Conservation (phyloP, 1,284 basidiomycete genomes). For the Ceratobasidium papillatum region DNA sequence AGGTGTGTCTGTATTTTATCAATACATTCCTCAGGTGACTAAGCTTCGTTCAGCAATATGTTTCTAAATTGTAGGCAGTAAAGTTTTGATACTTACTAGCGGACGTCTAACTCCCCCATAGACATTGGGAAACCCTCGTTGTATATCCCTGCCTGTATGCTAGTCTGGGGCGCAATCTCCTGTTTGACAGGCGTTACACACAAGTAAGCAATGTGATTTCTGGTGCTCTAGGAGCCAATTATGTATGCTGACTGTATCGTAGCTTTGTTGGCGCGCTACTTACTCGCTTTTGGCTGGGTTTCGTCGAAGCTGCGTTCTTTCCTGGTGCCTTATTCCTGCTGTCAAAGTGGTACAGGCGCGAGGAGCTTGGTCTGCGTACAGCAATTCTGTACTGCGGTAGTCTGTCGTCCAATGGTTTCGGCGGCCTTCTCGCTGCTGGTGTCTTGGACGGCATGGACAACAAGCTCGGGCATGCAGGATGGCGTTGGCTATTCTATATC, state of each 20-base stretch:
- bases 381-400: slow-evolving; percentile 57
- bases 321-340: slow-evolving; percentile 70
- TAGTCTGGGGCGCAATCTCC: slow-evolving; percentile 75
- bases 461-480: slow-evolving; percentile 72
- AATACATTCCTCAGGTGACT: not conserved
- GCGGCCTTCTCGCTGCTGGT: slow-evolving; percentile 76
- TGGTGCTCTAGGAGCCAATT: too few relatives aligned
- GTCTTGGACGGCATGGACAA: slow-evolving; percentile 76
- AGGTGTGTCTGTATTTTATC: slow-evolving; percentile 59
- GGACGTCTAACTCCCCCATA: not conserved
- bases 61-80: slow-evolving; percentile 61
- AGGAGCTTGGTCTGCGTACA: slow-evolving; percentile 73
- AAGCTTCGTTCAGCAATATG: slow-evolving; percentile 63
- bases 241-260: too few relatives aligned
- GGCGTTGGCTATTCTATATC: slow-evolving; percentile 81
- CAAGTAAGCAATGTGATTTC: slow-evolving; percentile 61
- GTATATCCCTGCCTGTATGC: slow-evolving; percentile 76
- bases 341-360: slow-evolving; percentile 76
- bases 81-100: not conserved
- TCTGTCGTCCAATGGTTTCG: slow-evolving; percentile 83
- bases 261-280: slow-evolving; percentile 73
- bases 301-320: slow-evolving; percentile 75
- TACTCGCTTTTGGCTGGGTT: slow-evolving; percentile 76
- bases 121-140: slow-evolving; percentile 73
- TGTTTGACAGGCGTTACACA: slow-evolving; percentile 67